Evolutionary conservation across 2,329 filamentous ascomycete genomes (phyloP).

Genomic region (Ampelomyces quisqualis): DNA sequence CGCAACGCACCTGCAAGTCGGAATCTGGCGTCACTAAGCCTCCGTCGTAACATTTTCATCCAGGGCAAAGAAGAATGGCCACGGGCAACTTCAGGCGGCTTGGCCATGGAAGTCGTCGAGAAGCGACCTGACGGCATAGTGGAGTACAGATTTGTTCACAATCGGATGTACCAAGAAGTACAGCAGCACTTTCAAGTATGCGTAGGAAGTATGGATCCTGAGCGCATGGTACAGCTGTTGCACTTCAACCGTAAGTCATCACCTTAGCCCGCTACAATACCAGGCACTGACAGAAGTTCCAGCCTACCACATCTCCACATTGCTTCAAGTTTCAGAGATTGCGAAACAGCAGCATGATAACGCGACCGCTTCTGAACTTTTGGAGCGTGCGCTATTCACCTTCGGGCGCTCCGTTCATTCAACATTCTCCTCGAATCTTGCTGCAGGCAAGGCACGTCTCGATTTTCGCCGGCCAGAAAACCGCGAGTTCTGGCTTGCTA

Average conservation of each 20-base stretch:
- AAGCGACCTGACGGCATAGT: constrained; percentile 59
- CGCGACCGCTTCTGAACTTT: constrained; percentile 78
- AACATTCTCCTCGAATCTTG: constrained; percentile 73
- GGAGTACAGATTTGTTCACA: constrained; percentile 78
- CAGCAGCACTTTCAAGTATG: constrained; percentile 75
- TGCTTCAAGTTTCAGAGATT: constrained; percentile 91
- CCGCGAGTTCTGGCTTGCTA: constrained; percentile 86
- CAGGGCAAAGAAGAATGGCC: constrained; percentile 89
- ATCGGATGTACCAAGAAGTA: constrained; percentile 68
- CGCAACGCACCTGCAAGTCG: constrained; percentile 57
- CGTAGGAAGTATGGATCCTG: constrained; percentile 82
- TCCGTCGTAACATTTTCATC: constrained; percentile 79
- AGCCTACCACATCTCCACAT: constrained; percentile 84
- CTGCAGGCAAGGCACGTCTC: constrained; percentile 75
- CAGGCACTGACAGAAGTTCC: constrained; percentile 18
- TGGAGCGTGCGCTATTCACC: constrained; percentile 88
- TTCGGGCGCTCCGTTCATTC: constrained; percentile 88
- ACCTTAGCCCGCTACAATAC: background rate
- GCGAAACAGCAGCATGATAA: constrained; percentile 90
- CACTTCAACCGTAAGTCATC: constrained; percentile 63
- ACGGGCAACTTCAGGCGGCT: constrained; percentile 71
- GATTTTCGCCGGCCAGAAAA: constrained; percentile 84
- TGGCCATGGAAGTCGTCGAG: constrained; percentile 74
- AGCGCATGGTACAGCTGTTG: constrained; percentile 76
- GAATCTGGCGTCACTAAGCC: constrained; percentile 68